Conservation (phyloP, 208 protist species). For the Vickermania spadyakhi region DNA sequence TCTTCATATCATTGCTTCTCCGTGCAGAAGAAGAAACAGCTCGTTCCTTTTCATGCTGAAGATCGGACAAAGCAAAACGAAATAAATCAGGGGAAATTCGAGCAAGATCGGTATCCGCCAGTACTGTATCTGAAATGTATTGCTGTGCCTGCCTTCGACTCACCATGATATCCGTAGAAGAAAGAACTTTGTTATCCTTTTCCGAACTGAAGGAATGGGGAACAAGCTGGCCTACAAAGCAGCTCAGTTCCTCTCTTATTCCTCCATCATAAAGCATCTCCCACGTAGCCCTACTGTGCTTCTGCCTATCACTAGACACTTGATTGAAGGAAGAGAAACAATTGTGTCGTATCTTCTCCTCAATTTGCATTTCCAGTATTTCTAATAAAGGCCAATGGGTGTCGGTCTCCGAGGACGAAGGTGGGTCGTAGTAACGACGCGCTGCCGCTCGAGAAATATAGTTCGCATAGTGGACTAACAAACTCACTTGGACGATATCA, state of each 20-base stretch:
- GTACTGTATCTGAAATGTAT: not conserved
- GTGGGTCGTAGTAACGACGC: not conserved
- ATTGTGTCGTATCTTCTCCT: not conserved
- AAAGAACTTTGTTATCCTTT: not conserved
- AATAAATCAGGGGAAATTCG: not conserved
- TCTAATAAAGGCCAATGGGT: not conserved
- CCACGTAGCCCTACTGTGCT: too few species aligned
- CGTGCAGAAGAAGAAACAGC: too few species aligned
- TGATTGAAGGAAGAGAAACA: not conserved
- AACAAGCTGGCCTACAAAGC: not conserved
- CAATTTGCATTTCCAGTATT: not conserved
- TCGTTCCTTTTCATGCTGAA: not conserved
- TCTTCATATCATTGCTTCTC: not conserved
- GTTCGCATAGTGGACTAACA: not conserved
- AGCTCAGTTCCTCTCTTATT: not conserved
- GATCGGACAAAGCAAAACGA: not conserved
- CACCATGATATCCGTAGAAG: too few species aligned
- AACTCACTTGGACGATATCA: not conserved
- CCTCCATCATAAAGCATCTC: too few species aligned
- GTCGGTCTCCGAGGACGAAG: not conserved
- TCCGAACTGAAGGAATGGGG: not conserved
- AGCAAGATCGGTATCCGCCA: not conserved
- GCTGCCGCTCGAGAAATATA: not conserved
- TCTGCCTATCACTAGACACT: not conserved
- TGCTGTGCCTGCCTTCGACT: not conserved